Evolutionary conservation across 1,284 basidiomycete genomes (phyloP), one percentile per base, ranked within the genome.

Genomic region (Volvariella volvacea): DNA sequence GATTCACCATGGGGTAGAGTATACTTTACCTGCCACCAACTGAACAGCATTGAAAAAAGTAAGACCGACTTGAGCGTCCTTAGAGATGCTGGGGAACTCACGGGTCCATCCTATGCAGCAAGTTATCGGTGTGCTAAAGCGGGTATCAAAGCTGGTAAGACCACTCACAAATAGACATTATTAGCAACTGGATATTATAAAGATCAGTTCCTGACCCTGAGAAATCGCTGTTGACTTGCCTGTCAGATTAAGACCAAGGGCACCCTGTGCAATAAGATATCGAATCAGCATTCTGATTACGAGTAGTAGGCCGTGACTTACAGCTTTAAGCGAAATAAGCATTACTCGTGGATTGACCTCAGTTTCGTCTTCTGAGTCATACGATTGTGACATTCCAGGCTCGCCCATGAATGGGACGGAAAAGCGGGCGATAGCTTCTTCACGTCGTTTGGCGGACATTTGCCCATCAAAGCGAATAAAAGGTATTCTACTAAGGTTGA

Each of bases 221-320:
- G 17, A 17, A 41, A 22, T 12, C 22, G 34, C 39, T 32, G 16
- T 14, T 10, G 25, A 47, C 53, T 44, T 49, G 67, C 67, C 67
- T 0, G 91, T 94, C 48, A 94, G 64, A 60, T 94, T 94, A 44
- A 94, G 66, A 3, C 91, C 92, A 19, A 93, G 73, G 2, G 92
- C 90, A 22, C 85, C 85, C 79, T 73, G 47, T 19, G n/a, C n/a
- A n/a, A n/a, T n/a, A n/a, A 42, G 34, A 32, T 19, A 32, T 10
- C 22, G 22, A 30, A 36, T 21, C 36, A 33, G 38, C 41, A 38
- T 31, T 17, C 40, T 8, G 7, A 22, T 4, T 34, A 12, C n/a
- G 22, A 21, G n/a, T n/a, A 17, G 36, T 38, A 30, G 17, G 15
- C n/a, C 39, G 8, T 9, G 20, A 61, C 67, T 25, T 53, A 72